Evolutionary conservation across 495 filamentous ascomycete species (phyloP).

Genomic region (Penicillium samsonianum): DNA sequence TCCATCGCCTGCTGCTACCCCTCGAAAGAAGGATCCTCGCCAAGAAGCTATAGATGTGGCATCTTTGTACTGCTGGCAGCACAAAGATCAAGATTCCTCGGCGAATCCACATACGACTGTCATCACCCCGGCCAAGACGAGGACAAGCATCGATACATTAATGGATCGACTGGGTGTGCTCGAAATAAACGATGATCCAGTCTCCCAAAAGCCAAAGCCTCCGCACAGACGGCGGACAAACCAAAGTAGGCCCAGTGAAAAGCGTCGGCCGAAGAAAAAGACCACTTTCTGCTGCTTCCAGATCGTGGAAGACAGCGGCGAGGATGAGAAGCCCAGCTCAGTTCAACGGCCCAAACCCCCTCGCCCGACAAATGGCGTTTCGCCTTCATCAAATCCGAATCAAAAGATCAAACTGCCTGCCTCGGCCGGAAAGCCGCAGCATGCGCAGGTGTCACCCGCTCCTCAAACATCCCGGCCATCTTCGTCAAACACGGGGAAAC

Average conservation of each 20-base stretch:
- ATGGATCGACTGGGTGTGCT: slow-evolving; percentile 76
- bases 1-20: slow-evolving; percentile 37
- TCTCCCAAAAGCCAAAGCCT: slow-evolving; percentile 12
- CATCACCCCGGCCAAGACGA: slow-evolving; percentile 48
- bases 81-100: slow-evolving; percentile 76
- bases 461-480: slow-evolving; percentile 16
- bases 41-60: slow-evolving; percentile 42
- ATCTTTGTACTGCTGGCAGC: slow-evolving; percentile 86
- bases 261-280: slow-evolving; percentile 17
- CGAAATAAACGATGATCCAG: slow-evolving; percentile 48
- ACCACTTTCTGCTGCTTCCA: slow-evolving; percentile 44
- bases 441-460: slow-evolving; percentile 11
- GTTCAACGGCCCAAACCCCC: slow-evolving; percentile 19
- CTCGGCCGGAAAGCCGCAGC: slow-evolving; percentile 10
- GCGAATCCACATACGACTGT: slow-evolving; percentile 10
- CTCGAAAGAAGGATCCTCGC: slow-evolving; percentile 40
- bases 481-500: slow-evolving; percentile 15
- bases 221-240: slow-evolving; percentile 13
- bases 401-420: slow-evolving; percentile 9
- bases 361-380: slow-evolving; percentile 24
- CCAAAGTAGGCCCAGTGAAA: slow-evolving; percentile 25
- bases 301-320: slow-evolving; percentile 23
- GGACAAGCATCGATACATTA: slow-evolving; percentile 80
- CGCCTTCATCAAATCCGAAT: slow-evolving; percentile 14
- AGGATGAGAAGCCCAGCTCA: slow-evolving; percentile 17